phyloP scores from a whole-genome alignment of 441 rosid genomes.

The Pelargonium myrrhifolium region DNA sequence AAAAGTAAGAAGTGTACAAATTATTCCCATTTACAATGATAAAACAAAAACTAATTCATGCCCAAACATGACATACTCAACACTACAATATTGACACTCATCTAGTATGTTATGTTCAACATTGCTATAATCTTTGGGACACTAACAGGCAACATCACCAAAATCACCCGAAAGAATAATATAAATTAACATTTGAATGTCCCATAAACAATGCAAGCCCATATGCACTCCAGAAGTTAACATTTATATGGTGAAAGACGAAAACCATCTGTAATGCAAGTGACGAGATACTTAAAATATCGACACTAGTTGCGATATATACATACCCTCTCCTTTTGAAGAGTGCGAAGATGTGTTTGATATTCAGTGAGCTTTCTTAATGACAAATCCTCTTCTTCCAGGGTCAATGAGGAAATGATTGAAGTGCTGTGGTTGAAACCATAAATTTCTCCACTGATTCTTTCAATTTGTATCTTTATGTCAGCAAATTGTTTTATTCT shows the following conservation, averaged over 20 bases:
- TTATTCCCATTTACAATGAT: too few relatives aligned
- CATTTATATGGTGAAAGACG: too few relatives aligned
- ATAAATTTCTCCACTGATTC: conserved; percentile 74
- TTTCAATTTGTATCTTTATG: conserved; percentile 67
- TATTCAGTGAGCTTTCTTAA: conserved; percentile 74
- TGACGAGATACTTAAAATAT: too few relatives aligned
- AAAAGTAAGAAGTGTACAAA: conserved; percentile 14
- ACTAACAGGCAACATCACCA: background rate
- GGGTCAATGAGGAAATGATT: conserved; percentile 36
- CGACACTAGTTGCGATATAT: too few relatives aligned
- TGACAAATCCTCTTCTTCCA: conserved; percentile 77
- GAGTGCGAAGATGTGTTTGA: conserved; percentile 67
- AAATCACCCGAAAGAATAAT: background rate
- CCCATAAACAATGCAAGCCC: too few relatives aligned
- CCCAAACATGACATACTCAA: too few relatives aligned
- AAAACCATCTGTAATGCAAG: too few relatives aligned
- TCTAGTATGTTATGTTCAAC: background rate
- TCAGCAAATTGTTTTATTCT: conserved; percentile 71
- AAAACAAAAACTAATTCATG: too few relatives aligned
- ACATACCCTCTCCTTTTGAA: conserved; percentile 84
- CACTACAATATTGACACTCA: background rate
- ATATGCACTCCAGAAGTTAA: too few relatives aligned
- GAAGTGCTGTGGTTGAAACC: conserved; percentile 44
- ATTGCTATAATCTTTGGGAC: background rate
- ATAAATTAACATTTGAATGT: background rate